Base-by-base conservation (phyloP, 2,329 filamentous ascomycete species). In the Xylaria sp. region DNA sequence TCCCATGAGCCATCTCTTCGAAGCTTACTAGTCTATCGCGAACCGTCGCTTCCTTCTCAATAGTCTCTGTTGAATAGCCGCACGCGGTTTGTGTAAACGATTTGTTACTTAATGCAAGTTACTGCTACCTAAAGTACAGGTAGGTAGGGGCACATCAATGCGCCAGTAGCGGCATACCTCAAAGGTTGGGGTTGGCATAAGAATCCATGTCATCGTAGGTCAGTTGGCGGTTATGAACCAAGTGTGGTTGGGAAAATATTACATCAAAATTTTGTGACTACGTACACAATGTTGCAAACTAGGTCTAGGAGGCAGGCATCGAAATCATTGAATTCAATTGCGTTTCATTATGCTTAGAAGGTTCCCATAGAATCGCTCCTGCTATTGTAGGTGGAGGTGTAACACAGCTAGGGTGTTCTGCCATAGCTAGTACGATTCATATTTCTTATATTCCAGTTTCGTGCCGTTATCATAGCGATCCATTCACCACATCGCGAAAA, bases 21-120 rank as follows among this genome's bases (percentile, higher is more conserved):
- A n/a, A 62, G 3, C 33, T 31, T 62, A 2, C 59, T 48, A 13
- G 9, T 5, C 59, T 48, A 62, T 52, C 46, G n/a, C 31, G n/a
- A 54, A 15, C 48, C 48, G n/a, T 62, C 49, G 20, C 33, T 54
- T 8, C 49, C 33, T 33, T 20, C 41, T 12, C 60, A n/a, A 49
- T 46, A 54, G 46, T 62, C 49, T 23, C 60, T 55, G 25, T 33
- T 52, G 49, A 52, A 52, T 18, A 31, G 13, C 25, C 49, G 49
- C 31, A 52, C 6, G 8, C 23, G 25, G 23, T 52, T 12, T 12
- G 12, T 52, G 25, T 52, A 33, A 3, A 25, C n/a, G 25, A 52
- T 52, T 13, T 31, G 23, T 12, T 28, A 28, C 28, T 28, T 28
- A 28, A 28, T 28, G 28, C 28, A 28, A 28, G 28, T 28, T 28